Conservation (phyloP, 768 basidiomycete genomes). For the Macrolepiota albuminosa region DNA sequence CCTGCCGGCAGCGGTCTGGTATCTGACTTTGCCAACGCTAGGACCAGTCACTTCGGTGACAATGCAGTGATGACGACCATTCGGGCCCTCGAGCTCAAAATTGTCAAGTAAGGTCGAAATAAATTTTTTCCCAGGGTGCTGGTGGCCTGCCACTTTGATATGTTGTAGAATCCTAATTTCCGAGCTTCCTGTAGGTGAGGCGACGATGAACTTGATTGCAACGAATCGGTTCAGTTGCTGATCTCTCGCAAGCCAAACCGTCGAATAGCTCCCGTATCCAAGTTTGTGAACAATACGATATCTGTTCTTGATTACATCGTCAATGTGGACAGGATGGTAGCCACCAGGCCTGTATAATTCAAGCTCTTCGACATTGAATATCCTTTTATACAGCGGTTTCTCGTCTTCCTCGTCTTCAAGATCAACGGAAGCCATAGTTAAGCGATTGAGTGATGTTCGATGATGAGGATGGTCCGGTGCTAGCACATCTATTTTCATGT, state of each 20-base stretch:
- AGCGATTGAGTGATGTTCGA: background rate
- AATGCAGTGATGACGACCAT: constrained; percentile 81
- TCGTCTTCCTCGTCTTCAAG: background rate
- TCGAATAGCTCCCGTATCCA: constrained; percentile 48
- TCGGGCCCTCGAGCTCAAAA: constrained; percentile 72
- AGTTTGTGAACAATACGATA: constrained; percentile 55
- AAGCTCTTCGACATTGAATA: constrained; percentile 3
- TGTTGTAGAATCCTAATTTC: constrained; percentile 5
- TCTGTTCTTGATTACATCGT: constrained; percentile 35
- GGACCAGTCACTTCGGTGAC: constrained; percentile 77
- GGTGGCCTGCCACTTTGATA: too few relatives aligned
- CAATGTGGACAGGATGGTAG: constrained; percentile 34
- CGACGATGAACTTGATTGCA: constrained; percentile 51
- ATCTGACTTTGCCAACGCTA: constrained; percentile 58
- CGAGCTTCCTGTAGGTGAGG: constrained; percentile 21
- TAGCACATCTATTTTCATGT: too few relatives aligned
- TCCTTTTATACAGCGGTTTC: background rate
- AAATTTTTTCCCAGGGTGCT: constrained; percentile 31
- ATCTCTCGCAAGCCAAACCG: constrained; percentile 39
- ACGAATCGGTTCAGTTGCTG: constrained; percentile 35
- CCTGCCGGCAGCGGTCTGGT: constrained; percentile 35
- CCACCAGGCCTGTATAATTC: constrained; percentile 29
- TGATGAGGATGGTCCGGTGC: too few relatives aligned
- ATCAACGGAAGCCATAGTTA: background rate
- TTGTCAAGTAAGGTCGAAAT: constrained; percentile 70